phyloP scores from a whole-genome alignment of 2,329 filamentous ascomycete genomes.

The Fusarium paranaense region DNA sequence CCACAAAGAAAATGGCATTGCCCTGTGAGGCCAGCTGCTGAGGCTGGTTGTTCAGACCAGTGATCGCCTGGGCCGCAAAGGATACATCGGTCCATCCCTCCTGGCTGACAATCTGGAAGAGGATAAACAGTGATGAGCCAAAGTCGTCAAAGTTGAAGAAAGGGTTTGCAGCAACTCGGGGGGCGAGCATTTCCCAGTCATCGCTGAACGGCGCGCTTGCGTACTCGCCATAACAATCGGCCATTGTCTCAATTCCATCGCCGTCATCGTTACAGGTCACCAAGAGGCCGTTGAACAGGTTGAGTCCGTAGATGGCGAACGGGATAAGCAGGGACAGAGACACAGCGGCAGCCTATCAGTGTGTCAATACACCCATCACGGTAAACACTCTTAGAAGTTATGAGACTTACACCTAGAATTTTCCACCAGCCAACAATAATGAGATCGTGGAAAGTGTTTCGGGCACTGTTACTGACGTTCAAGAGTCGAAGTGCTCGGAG shows the following conservation, averaged over 20 bases:
- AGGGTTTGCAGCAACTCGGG: conserved; percentile 82
- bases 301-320: conserved; percentile 95
- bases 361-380: neutral
- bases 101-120: conserved; percentile 98
- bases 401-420: conserved; percentile 78
- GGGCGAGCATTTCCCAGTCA: conserved; percentile 84
- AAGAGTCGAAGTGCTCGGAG: conserved; percentile 89
- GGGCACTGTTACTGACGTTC: conserved; percentile 95
- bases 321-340: conserved; percentile 94
- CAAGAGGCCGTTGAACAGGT: conserved; percentile 89
- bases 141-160: conserved; percentile 97
- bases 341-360: conserved; percentile 79
- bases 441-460: conserved; percentile 96
- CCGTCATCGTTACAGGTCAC: conserved; percentile 77
- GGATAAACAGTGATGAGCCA: conserved; percentile 90
- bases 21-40: conserved; percentile 75
- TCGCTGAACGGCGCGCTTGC: conserved; percentile 77
- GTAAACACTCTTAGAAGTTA: neutral
- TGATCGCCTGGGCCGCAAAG: conserved; percentile 84
- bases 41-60: conserved; percentile 80
- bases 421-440: conserved; percentile 96
- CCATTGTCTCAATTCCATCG: conserved; percentile 67
- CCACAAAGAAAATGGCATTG: conserved; percentile 93
- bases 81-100: conserved; percentile 98
- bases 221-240: conserved; percentile 88